Conservation (phyloP, 768 basidiomycete species). For the Megacollybia marginata region DNA sequence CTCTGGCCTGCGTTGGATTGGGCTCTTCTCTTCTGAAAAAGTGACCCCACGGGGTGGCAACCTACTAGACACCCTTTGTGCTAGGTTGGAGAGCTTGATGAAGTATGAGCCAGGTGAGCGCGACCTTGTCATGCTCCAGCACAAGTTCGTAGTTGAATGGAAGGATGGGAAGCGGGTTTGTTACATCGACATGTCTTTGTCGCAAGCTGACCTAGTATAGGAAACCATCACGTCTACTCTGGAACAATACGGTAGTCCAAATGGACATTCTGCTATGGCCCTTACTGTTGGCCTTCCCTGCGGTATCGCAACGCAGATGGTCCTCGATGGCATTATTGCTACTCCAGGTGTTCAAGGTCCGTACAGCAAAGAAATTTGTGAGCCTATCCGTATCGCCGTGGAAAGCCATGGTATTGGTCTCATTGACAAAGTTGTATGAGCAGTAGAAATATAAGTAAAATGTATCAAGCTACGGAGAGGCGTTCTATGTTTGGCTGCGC, state of each 20-base stretch:
- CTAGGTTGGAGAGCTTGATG: constrained; percentile 85
- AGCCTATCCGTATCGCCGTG: constrained; percentile 56
- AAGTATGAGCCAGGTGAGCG: constrained; percentile 85
- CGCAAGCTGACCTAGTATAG: constrained; percentile 23
- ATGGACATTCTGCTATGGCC: constrained; percentile 88
- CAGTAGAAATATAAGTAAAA: background rate
- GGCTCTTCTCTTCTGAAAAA: constrained; percentile 72
- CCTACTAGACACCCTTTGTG: constrained; percentile 92
- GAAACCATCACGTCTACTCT: constrained; percentile 88
- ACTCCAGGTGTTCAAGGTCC: constrained; percentile 80
- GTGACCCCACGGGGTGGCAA: constrained; percentile 60
- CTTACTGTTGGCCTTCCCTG: constrained; percentile 87
- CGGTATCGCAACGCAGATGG: constrained; percentile 87
- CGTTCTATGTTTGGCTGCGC: too few species aligned
- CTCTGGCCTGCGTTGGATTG: constrained; percentile 90
- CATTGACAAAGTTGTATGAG: constrained; percentile 59
- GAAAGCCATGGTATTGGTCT: constrained; percentile 74
- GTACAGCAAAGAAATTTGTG: constrained; percentile 80
- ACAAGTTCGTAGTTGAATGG: constrained; percentile 93
- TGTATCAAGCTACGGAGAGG: background rate
- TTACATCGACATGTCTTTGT: background rate
- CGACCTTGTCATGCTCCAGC: constrained; percentile 96
- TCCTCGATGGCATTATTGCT: constrained; percentile 79
- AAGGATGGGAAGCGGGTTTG: constrained; percentile 65
- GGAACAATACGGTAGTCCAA: constrained; percentile 77